Evolutionary conservation across 73 alveolate genomes (phyloP), one percentile per base, ranked within the genome.

Genomic region (Blepharisma japonicum): DNA sequence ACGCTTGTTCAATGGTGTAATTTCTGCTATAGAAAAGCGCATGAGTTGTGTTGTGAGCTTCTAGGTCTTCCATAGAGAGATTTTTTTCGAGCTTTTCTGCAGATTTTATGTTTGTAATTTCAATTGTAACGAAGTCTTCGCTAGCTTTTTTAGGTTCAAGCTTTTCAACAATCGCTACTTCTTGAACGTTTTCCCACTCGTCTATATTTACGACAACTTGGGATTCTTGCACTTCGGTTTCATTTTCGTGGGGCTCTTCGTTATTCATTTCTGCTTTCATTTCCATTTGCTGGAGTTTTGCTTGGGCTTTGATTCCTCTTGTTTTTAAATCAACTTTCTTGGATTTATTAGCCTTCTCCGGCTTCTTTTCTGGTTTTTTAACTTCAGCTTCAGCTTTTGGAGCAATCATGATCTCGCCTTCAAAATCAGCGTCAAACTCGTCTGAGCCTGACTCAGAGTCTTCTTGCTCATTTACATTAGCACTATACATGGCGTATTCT

Each of bases 201-300:
- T 61, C 18, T 0, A n/a, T 14, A 9, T 61, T 25, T 61, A 20
- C 47, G 47, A 61, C 46, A 8, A 61, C 46, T 61, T 61, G 47
- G n/a, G 11, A 8, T 61, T 61, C 74, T 20, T 53, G 67, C 5
- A 53, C 23, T 53, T 53, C 23, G 47, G 47, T 39, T 20, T n/a
- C 47, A 2, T n/a, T 39, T 20, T n/a, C 47, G 2, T n/a, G 74
- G 74, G 47, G 4, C 18, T 0, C 74, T 61, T 18, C 38, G 47
- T n/a, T n/a, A 18, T 25, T 25, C 23, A 9, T 18, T 61, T 18
- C 47, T 0, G 39, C 74, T 61, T 61, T 61, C 74, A 61, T 61
- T 9, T 61, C 74, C 18, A 18, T 61, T 61, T 61, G 74, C 47
- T 61, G 74, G 39, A 61, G 38, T 61, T 61, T 61, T 25, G 74